phyloP scores from a whole-genome alignment of 1,284 basidiomycete species.

The Heimioporus punctisporus region DNA sequence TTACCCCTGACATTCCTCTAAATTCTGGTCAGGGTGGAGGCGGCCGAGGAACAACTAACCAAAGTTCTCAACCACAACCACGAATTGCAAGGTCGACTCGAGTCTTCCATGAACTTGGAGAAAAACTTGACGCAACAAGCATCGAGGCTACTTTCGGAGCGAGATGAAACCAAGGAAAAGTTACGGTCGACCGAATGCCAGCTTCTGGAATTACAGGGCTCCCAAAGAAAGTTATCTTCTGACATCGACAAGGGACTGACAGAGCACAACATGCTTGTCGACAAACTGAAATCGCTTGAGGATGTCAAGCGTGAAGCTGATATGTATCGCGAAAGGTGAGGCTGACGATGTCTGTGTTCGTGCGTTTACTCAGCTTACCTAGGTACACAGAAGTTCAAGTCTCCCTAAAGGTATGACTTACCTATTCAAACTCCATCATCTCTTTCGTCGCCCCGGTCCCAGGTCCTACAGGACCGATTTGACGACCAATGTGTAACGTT shows the following conservation, averaged over 20 bases:
- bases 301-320: constrained; percentile 21
- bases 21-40: constrained; percentile 21
- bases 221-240: constrained; percentile 16
- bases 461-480: constrained; percentile 62
- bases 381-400: constrained; percentile 33
- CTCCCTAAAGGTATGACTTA: constrained; percentile 29
- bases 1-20: constrained; percentile 5
- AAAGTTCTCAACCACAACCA: constrained; percentile 20
- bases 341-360: background rate
- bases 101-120: constrained; percentile 27
- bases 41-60: constrained; percentile 19
- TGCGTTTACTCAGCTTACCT: background rate
- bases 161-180: constrained; percentile 22
- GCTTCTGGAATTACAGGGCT: constrained; percentile 17
- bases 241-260: constrained; percentile 16
- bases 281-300: constrained; percentile 26
- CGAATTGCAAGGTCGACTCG: constrained; percentile 32
- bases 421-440: background rate
- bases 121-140: constrained; percentile 30
- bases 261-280: constrained; percentile 20
- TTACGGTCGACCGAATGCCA: constrained; percentile 13
- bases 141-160: constrained; percentile 25
- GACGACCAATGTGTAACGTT: constrained; percentile 56
- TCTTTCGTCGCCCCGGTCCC: constrained; percentile 1
- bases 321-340: constrained; percentile 27